Conservation (phyloP, 805 yeast species). For the Nakazawaea populi region DNA sequence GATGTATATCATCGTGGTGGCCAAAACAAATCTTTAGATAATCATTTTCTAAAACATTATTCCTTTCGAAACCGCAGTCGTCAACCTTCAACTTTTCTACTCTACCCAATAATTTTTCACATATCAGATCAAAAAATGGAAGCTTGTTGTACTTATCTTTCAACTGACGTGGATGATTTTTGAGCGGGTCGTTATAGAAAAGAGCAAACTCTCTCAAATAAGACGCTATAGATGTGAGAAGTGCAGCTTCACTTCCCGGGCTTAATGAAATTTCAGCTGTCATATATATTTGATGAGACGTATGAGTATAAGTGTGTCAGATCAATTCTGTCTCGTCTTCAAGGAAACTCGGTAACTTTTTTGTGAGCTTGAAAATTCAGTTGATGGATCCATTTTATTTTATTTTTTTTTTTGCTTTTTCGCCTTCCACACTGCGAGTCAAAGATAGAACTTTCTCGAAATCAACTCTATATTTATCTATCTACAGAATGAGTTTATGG, state of each 20-base stretch:
- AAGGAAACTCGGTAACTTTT: background rate
- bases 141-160: background rate
- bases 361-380: background rate
- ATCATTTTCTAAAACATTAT: conserved; percentile 3
- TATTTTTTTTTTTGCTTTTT: background rate
- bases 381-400: background rate
- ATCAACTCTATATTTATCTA: too few species aligned
- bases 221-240: background rate
- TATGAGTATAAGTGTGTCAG: background rate
- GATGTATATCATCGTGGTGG: background rate
- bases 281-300: background rate
- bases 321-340: background rate
- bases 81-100: background rate
- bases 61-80: background rate
- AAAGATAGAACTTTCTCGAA: conserved; percentile 1
- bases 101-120: background rate
- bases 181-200: background rate
- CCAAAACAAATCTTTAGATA: conserved; percentile 2
- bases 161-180: background rate
- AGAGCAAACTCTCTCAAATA: background rate
- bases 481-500: conserved; percentile 19
- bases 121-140: background rate
- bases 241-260: background rate
- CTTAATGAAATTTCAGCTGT: background rate
- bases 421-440: background rate